phyloP scores from a whole-genome alignment of 768 basidiomycete genomes.

The Tricholoma furcatifolium region DNA sequence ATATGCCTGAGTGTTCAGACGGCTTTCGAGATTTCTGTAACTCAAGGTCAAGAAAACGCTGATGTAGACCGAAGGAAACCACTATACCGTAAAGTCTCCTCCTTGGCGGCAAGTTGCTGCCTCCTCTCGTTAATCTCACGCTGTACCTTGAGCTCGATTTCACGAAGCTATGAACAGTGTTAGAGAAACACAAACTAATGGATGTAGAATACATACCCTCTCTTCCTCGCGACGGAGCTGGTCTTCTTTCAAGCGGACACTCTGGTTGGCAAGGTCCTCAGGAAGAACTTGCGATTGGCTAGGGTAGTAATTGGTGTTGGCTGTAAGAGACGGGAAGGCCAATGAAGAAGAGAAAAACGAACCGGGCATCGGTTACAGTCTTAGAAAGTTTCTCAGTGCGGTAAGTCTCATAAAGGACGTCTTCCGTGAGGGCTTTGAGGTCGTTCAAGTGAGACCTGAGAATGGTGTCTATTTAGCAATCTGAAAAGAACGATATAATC shows the following conservation, averaged over 20 bases:
- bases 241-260: slow-evolving; percentile 86
- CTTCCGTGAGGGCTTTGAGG: slow-evolving; percentile 80
- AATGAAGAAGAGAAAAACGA: slow-evolving; percentile 6
- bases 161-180: slow-evolving; percentile 55
- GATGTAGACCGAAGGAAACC: not conserved
- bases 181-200: not conserved
- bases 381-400: slow-evolving; percentile 87
- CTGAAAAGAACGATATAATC: slow-evolving; percentile 22
- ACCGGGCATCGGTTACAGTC: slow-evolving; percentile 60
- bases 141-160: slow-evolving; percentile 83
- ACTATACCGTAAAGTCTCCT: slow-evolving; percentile 69
- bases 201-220: slow-evolving; percentile 47
- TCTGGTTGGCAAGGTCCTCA: slow-evolving; percentile 86
- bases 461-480: slow-evolving; percentile 9
- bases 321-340: slow-evolving; percentile 1
- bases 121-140: slow-evolving; percentile 86
- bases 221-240: slow-evolving; percentile 86
- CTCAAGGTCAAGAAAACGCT: not conserved
- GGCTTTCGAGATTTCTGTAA: slow-evolving; percentile 55
- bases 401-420: slow-evolving; percentile 84
- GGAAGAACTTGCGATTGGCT: slow-evolving; percentile 74
- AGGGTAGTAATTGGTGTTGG: not conserved
- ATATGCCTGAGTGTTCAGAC: slow-evolving; percentile 50
- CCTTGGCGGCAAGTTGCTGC: slow-evolving; percentile 84
- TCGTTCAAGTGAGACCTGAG: slow-evolving; percentile 78